Conservation (phyloP, 352 stramenopile genomes). For the Phytophthora litchii region DNA sequence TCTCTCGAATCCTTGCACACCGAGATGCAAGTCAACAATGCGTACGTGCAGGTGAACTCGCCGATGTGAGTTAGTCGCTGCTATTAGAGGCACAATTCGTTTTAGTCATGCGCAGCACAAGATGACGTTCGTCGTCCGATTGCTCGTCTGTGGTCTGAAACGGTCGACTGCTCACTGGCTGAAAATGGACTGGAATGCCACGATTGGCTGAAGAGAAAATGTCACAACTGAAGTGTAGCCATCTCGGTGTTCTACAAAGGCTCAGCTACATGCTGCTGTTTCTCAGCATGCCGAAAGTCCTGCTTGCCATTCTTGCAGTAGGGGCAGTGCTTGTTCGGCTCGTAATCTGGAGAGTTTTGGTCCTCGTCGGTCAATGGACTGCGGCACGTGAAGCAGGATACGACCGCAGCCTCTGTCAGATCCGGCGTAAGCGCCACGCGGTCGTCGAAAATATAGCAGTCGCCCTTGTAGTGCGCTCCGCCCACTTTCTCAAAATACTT, state of each 20-base stretch:
- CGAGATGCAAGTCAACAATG: slow-evolving; percentile 2
- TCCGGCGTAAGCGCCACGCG: slow-evolving; percentile 70
- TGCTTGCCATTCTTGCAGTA: slow-evolving; percentile 64
- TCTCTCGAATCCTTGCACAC: slow-evolving; percentile 2
- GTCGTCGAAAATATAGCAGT: slow-evolving; percentile 86
- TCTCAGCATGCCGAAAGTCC: slow-evolving; percentile 37
- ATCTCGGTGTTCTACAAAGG: slow-evolving; percentile 15
- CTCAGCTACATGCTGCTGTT: slow-evolving; percentile 1
- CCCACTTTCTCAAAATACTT: slow-evolving; percentile 84
- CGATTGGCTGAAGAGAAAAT: slow-evolving; percentile 23
- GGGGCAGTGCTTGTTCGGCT: slow-evolving; percentile 48
- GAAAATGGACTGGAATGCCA: not conserved
- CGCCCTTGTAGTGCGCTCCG: slow-evolving; percentile 67
- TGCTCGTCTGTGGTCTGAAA: slow-evolving; percentile 8
- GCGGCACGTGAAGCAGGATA: slow-evolving; percentile 64
- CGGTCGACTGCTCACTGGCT: too few species aligned
- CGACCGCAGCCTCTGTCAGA: slow-evolving; percentile 46
- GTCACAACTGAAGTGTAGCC: slow-evolving; percentile 13
- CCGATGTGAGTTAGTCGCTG: slow-evolving; percentile 1
- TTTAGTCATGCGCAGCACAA: slow-evolving; percentile 4
- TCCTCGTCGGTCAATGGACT: slow-evolving; percentile 61
- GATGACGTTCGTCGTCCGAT: slow-evolving; percentile 20
- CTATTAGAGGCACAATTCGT: slow-evolving; percentile 7
- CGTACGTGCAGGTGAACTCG: not conserved
- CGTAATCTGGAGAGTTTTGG: slow-evolving; percentile 48